phyloP scores from a whole-genome alignment of 2,329 filamentous ascomycete species.

The Metarhizium guizhouense region DNA sequence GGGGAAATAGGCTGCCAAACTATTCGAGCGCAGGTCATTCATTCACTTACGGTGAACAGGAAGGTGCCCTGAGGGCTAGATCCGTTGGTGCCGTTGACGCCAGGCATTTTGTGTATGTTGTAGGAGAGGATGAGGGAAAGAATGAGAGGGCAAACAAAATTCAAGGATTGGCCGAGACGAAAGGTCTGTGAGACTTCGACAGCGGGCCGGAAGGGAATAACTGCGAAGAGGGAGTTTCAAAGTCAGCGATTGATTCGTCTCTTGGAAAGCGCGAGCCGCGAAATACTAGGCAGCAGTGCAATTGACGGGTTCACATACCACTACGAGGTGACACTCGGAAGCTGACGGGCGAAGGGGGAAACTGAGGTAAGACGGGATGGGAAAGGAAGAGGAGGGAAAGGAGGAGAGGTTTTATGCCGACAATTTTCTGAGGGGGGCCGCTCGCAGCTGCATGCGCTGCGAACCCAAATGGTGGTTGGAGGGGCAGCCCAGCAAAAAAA shows the following conservation, averaged over 20 bases:
- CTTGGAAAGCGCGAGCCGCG: neutral
- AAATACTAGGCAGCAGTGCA: neutral
- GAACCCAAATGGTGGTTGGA: conserved; percentile 4
- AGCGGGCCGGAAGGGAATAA: neutral
- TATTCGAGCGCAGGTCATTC: neutral
- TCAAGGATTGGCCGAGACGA: neutral
- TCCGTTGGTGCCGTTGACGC: conserved; percentile 39
- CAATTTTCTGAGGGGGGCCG: neutral
- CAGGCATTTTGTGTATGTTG: conserved; percentile 37
- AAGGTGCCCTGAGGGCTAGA: conserved; percentile 53
- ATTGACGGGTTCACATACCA: conserved; percentile 3
- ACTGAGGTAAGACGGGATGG: conserved; percentile 1
- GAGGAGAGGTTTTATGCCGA: conserved; percentile 9
- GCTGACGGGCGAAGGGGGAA: neutral
- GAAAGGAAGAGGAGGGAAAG: conserved; percentile 5
- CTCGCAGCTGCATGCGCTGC: neutral
- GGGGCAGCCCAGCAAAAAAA: conserved; percentile 4
- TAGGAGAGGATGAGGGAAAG: conserved; percentile 10
- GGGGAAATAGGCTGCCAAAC: no score
- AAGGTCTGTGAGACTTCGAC: conserved; percentile 1
- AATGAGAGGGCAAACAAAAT: conserved; percentile 11
- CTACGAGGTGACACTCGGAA: neutral
- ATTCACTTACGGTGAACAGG: conserved; percentile 63
- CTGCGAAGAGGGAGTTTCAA: neutral
- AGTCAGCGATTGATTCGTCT: neutral